These are phyloP conservation scores for Monilinia fructicola DNA, from an alignment of 2,329 filamentous ascomycete species.

Conservation along the genomic window DNA sequence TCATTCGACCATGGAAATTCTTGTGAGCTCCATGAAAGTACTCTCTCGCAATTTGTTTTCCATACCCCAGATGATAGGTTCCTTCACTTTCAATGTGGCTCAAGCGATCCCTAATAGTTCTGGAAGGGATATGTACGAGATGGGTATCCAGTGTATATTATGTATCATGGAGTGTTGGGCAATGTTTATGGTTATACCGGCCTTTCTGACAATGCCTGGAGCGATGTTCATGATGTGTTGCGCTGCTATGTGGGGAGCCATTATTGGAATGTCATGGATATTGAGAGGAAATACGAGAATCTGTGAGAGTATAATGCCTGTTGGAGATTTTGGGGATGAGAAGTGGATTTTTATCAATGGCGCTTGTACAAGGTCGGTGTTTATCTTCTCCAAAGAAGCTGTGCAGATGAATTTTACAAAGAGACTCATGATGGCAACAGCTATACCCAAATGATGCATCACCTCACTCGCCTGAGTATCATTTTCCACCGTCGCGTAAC, in stretches of 20 bases:
- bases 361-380: conserved; percentile 27
- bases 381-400: too few species aligned
- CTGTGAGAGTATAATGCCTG: conserved; percentile 16
- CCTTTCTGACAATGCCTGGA: conserved; percentile 26
- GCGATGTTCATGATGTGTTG: conserved; percentile 18
- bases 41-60: conserved; percentile 24
- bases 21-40: conserved; percentile 19
- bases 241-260: conserved; percentile 7
- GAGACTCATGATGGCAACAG: conserved; percentile 32
- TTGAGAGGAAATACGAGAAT: conserved; percentile 23
- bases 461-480: conserved; percentile 65
- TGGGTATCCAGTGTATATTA: conserved; percentile 24
- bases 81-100: conserved; percentile 14
- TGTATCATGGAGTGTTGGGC: conserved; percentile 25
- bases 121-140: conserved; percentile 21
- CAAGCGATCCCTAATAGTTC: conserved; percentile 1
- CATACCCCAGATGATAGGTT: conserved; percentile 23
- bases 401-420: background rate
- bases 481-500: conserved; percentile 69
- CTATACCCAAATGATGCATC: conserved; percentile 64
- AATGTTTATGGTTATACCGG: conserved; percentile 22
- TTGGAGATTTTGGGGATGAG: conserved; percentile 25
- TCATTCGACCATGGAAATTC: conserved; percentile 16
- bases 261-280: conserved; percentile 22
- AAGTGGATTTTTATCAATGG: conserved; percentile 29